Conservation (phyloP, 441 rosid species). For the Geranium incanum region DNA sequence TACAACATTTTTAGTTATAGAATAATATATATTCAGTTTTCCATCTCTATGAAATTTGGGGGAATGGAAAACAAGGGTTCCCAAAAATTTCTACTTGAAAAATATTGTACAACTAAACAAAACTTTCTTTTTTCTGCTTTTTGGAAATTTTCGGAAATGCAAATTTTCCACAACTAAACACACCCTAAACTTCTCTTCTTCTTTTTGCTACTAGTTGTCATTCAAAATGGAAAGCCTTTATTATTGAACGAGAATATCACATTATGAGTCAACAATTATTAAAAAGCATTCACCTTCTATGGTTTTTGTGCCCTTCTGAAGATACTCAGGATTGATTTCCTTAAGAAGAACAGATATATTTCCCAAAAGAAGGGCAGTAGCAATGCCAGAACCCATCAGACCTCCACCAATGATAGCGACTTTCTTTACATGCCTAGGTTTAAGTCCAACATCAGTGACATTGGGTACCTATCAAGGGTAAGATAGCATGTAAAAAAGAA, state of each 20-base stretch:
- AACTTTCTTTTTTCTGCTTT: too few species aligned
- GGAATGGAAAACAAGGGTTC: too few species aligned
- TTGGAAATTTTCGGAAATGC: too few species aligned
- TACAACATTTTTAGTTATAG: too few species aligned
- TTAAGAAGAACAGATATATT: slow-evolving; percentile 67
- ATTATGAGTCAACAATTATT: slow-evolving; percentile 9
- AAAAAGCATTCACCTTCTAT: slow-evolving; percentile 54
- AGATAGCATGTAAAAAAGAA: slow-evolving; percentile 11
- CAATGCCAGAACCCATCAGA: slow-evolving; percentile 95
- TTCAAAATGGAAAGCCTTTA: slow-evolving; percentile 11
- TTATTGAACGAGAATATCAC: slow-evolving; percentile 9
- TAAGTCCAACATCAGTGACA: slow-evolving; percentile 73
- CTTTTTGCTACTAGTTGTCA: neutral
- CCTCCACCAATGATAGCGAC: slow-evolving; percentile 98
- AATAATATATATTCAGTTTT: too few species aligned
- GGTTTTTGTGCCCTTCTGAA: slow-evolving; percentile 59
- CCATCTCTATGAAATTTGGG: too few species aligned
- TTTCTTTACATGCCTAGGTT: slow-evolving; percentile 69
- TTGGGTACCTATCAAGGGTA: slow-evolving; percentile 63
- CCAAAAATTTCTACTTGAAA: too few species aligned
- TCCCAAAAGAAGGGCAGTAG: slow-evolving; percentile 66
- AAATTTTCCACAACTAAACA: neutral
- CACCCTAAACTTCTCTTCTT: neutral
- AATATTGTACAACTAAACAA: too few species aligned
- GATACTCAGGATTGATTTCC: slow-evolving; percentile 83